Conservation (phyloP, 495 filamentous ascomycete species). For the Pyronema omphalodes region DNA sequence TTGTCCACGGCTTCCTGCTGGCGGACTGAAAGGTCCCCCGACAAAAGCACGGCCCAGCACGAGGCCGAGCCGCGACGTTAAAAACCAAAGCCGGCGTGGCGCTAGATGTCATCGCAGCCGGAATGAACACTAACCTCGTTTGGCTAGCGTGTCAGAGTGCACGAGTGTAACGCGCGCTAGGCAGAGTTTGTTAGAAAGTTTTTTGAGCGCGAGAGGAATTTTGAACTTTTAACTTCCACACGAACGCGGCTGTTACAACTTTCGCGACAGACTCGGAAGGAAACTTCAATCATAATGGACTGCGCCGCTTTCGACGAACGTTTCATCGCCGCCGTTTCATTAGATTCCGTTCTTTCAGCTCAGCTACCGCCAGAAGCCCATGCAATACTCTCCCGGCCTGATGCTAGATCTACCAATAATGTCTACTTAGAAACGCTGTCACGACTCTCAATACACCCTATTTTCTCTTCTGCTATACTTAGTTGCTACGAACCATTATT, state of each 20-base stretch:
- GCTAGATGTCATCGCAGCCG: not conserved
- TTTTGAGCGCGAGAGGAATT: not conserved
- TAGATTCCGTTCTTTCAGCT: not conserved
- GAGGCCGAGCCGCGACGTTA: not conserved
- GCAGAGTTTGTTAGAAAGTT: not conserved
- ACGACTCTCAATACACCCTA: constrained; percentile 12
- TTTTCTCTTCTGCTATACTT: constrained; percentile 17
- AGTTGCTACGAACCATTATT: constrained; percentile 20
- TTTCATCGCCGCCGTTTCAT: not conserved
- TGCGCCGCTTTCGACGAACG: constrained; percentile 1
- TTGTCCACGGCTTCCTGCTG: too few relatives aligned
- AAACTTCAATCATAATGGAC: not conserved
- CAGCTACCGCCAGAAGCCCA: not conserved
- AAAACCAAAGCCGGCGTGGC: not conserved
- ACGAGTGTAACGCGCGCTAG: not conserved
- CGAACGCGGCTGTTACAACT: not conserved
- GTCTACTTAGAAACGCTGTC: constrained; percentile 21
- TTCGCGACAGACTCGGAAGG: not conserved
- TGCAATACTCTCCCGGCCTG: constrained; percentile 6
- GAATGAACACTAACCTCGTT: not conserved
- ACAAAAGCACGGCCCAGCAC: not conserved
- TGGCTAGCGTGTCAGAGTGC: not conserved
- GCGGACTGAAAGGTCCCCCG: too few relatives aligned
- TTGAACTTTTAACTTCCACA: not conserved
- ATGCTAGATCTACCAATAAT: constrained; percentile 7